Conservation (phyloP, 2,329 filamentous ascomycete species). For the Hymenoscyphus infarciens region DNA sequence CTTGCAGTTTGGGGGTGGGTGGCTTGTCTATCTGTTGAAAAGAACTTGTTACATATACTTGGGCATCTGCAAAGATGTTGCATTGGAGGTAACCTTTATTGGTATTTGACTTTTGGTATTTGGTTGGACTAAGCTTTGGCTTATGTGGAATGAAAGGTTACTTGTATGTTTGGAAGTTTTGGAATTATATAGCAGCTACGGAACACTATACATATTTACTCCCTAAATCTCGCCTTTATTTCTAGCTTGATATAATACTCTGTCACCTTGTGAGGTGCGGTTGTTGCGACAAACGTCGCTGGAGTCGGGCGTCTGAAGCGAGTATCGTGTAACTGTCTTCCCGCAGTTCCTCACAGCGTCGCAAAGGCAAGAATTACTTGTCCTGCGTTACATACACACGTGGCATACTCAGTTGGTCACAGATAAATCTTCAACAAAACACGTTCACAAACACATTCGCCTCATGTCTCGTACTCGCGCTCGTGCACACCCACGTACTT, state of each 20-base stretch:
- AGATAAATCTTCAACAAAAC: background rate
- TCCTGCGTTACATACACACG: background rate
- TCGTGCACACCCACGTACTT: conserved; percentile 1
- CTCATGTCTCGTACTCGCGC: background rate
- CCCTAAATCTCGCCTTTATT: background rate
- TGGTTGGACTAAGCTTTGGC: background rate
- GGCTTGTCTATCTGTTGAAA: conserved; percentile 2
- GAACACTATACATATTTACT: background rate
- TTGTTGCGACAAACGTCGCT: too few relatives aligned
- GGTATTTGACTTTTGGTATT: background rate
- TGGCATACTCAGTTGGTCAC: background rate
- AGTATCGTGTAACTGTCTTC: too few relatives aligned
- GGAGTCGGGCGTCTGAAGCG: too few relatives aligned
- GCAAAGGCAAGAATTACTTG: background rate
- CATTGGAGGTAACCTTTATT: conserved; percentile 3
- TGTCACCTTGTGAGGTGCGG: too few relatives aligned
- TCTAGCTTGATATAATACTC: background rate
- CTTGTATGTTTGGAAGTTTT: background rate
- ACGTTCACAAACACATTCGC: background rate
- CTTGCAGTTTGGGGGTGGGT: background rate
- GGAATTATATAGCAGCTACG: background rate
- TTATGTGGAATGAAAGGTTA: background rate
- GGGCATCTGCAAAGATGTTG: conserved; percentile 10
- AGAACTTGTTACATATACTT: conserved; percentile 3
- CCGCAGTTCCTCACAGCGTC: background rate